Base-by-base conservation (phyloP, 148 eudicot species). In the Mesembryanthemum crystallinum region DNA sequence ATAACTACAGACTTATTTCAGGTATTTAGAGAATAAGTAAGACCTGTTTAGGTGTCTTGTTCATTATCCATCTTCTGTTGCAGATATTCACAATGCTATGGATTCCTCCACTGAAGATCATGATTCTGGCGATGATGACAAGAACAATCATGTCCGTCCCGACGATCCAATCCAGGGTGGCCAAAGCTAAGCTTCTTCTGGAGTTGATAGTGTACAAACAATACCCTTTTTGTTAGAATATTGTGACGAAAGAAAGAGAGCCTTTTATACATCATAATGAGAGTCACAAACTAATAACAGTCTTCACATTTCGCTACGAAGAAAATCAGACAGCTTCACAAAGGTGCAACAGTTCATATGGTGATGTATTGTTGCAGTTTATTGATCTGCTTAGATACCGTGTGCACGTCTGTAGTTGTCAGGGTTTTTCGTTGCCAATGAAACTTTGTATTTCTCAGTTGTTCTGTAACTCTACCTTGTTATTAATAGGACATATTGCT, bases 111-210 rank as follows among this genome's bases (percentile, higher is more conserved):
- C 30, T 27, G 83, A 76, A n/a, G 72, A 78, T 49, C 79, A 71
- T 23, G 81, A 78, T 58, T 47, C 80, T 60, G 83, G 64, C 64
- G 85, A 79, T 13, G 78, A 79, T 35, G 83, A 64, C 37, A 83
- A 83, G 73, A 30, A 13, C 25, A 73, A 61, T 24, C 61, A 43
- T 45, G 75, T 7, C 14, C 72, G 25, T 7, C 21, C 82, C 27
- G 79, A 66, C 15, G 77, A 75, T 37, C 60, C 72, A 63, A 45
- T 45, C 14, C 49, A 45, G 49, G 71, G 47, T 39, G 32, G 78
- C 59, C 79, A 64, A n/a, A 28, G 24, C 54, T 75, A 52, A 63
- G 45, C 70, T 63, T 79, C 64, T 21, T 59, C 28, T 57, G 67
- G 13, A 64, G 47, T 54, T 42, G 14, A 17, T 52, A 64, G 11